Base-by-base conservation (phyloP, 2,329 filamentous ascomycete species). In the Epichloe hybrida region DNA sequence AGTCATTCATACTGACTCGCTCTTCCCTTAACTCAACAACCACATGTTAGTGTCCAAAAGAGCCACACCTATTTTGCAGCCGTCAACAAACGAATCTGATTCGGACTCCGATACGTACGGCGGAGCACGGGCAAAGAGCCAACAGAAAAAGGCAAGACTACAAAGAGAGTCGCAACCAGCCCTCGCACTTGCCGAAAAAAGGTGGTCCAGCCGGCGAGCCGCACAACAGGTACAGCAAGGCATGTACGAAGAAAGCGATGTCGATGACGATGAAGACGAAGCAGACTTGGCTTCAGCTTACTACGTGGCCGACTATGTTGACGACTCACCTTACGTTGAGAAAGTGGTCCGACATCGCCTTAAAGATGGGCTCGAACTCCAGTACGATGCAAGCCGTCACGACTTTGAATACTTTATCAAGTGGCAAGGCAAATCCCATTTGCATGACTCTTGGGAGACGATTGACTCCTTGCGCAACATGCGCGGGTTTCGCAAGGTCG, bases 341-440 rank as follows among this genome's bases (percentile, higher is more conserved):
- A 82, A 87, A 56, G 85, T 98, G 49, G 79, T 98, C 50, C 87
- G 94, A 56, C 90, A 97, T 66, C 82, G 86, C 46, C 72, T 87
- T 38, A 86, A 82, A 64, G 84, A 88, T 36, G 87, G 77, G 15
- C 69, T 77, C 45, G 79, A 79, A 54, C 66, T 80, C 52, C 68
- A 74, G 13, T 71, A 72, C 50, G 82, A 87, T 46, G 64, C 75
- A 2, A 73, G 68, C 23, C 75, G 77, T 58, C 80, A 89, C 49
- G 87, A 96, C 62, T 96, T 93, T 59, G 88, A 97, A 62, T 98
- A 76, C 59, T 79, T 84, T 67, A 89, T 98, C 68, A 98, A 98
- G 71, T 98, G 94, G 93, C 88, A 96, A 67, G 88, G 84, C 57
- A 88, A 89, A 67, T 95, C 93, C 11, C 89, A 98, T 64, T 83